Conservation (phyloP, 1,284 basidiomycete genomes). For the Gomphus bonarii region DNA sequence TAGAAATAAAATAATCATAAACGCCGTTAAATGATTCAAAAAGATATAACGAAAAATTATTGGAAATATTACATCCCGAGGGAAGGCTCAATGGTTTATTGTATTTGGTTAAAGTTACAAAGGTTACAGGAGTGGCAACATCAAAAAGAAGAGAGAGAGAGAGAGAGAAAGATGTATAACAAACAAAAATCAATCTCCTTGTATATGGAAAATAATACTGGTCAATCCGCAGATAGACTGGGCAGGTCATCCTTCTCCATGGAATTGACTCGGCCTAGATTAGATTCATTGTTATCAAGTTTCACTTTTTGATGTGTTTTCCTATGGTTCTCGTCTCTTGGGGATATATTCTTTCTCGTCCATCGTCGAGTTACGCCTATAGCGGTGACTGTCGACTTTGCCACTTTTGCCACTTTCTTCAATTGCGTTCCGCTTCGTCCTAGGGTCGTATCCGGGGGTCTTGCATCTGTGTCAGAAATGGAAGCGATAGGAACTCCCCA, state of each 20-base stretch:
- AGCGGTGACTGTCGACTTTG: not conserved
- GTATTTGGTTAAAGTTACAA: no score
- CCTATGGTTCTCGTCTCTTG: not conserved
- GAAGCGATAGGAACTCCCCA: constrained; percentile 3
- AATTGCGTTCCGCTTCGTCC: not conserved
- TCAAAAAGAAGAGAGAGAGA: no score
- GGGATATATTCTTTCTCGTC: not conserved
- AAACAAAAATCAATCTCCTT: no score
- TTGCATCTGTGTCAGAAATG: not conserved
- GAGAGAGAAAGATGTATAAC: no score
- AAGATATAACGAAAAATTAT: no score
- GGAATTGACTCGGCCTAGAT: not conserved
- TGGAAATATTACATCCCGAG: no score
- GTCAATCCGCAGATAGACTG: not conserved
- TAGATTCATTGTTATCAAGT: not conserved
- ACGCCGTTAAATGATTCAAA: no score
- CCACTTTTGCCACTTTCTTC: not conserved
- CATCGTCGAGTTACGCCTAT: not conserved
- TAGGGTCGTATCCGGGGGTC: not conserved
- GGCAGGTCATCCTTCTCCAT: not conserved
- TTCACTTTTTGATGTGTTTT: not conserved
- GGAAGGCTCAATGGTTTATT: no score
- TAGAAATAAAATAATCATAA: no score
- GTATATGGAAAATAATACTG: no score
- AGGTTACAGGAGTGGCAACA: no score